Base-by-base conservation (phyloP, 371 early-diverging fungal species). In the Capillidium rhysosporum region DNA sequence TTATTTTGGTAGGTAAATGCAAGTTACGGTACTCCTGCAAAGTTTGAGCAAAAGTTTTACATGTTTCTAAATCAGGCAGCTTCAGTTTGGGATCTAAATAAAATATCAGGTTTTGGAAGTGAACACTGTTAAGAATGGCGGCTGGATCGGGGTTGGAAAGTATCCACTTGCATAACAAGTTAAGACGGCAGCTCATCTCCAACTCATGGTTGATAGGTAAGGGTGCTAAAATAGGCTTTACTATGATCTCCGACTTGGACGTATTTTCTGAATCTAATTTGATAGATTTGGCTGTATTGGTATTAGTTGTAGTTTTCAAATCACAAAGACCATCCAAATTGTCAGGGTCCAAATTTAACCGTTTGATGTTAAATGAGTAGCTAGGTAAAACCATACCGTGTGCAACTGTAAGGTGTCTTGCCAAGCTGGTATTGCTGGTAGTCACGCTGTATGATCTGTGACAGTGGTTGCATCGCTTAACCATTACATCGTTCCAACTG, bases 381-480 rank as follows among this genome's bases (percentile, higher is more conserved):
- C 34, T 26, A 26, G 48, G 28, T 29, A 47, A 26, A 3, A 23
- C 14, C 26, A 47, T 47, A 9, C 28, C 14, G 16, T 47, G 48
- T 2, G 29, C 12, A 10, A 29, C 23, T 10, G 29, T 26, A 23
- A 47, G 23, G 26, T 47, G 48, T 12, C 48, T 10, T 2, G 48
- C 48, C 4, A 47, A 29, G 14, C 48, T 29, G 23, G 48, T 26
- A 29, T 47, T 47, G 48, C 26, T 26, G 1, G 48, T 47, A 9
- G 10, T 47, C 23, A 47, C 48, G 23, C 18, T 18, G 29, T 47
- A 47, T 9, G 48, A 23, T 16, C 29, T 12, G 23, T 47, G 26
- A 29, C 48, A 47, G 29, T 47, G 48, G 29, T 47, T 23, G 48
- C 48, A 47, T 12, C 29, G 23, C 30, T 47, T 47, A 5, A 47